phyloP scores from a whole-genome alignment of 768 basidiomycete species.

The Ramaria sp. region DNA sequence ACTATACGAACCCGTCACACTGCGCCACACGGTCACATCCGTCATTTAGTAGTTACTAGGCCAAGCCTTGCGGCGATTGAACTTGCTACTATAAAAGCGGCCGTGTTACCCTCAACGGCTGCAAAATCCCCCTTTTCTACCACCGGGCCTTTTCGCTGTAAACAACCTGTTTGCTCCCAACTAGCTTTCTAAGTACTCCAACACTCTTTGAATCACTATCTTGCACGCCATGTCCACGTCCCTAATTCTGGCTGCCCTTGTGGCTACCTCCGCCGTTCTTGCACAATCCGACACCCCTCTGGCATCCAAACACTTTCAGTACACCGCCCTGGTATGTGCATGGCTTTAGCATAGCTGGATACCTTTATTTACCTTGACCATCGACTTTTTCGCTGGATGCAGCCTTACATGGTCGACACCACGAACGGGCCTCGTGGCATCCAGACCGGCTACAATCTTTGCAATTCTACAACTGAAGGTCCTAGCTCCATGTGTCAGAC shows the following conservation, averaged over 20 bases:
- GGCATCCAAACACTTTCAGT: constrained; percentile 16
- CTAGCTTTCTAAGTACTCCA: neutral
- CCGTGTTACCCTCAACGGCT: neutral
- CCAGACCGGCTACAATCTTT: constrained; percentile 56
- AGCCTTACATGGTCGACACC: constrained; percentile 22
- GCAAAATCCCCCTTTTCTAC: neutral
- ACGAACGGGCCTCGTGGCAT: constrained; percentile 36
- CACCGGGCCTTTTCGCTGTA: too few relatives aligned
- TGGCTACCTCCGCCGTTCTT: neutral
- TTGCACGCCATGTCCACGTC: neutral
- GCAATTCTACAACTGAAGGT: constrained; percentile 56
- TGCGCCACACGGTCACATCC: too few relatives aligned
- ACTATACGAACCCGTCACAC: too few relatives aligned
- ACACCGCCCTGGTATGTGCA: constrained; percentile 5
- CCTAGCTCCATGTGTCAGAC: constrained; percentile 63
- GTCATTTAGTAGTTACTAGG: too few relatives aligned
- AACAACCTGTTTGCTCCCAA: too few relatives aligned
- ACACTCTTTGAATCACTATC: neutral
- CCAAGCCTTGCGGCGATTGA: too few relatives aligned
- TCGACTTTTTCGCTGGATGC: neutral
- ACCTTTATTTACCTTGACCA: too few relatives aligned
- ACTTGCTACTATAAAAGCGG: neutral
- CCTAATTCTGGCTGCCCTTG: neutral
- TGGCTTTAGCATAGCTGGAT: too few relatives aligned
- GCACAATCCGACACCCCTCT: constrained; percentile 17